Conservation (phyloP, 2,329 filamentous ascomycete genomes). For the Fusarium sp. region DNA sequence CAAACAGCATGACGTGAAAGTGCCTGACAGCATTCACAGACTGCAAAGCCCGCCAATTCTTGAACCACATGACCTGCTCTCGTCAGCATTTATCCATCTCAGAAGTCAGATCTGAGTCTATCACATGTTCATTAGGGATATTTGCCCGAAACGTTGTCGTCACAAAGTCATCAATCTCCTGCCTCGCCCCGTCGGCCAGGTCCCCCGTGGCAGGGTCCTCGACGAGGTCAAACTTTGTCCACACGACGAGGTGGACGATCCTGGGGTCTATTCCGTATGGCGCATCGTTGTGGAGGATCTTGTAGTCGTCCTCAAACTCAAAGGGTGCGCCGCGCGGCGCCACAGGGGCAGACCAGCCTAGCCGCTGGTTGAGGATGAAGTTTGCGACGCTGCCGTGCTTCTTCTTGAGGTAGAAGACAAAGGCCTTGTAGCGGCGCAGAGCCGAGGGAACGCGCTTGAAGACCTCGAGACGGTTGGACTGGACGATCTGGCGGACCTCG, state of each 20-base stretch:
- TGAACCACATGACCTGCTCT: conserved; percentile 59
- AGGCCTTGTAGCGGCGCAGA: conserved; percentile 81
- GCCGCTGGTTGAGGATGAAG: conserved; percentile 77
- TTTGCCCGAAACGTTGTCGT: conserved; percentile 70
- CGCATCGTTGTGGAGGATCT: conserved; percentile 91
- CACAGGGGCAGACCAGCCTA: conserved; percentile 73
- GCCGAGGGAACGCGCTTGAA: conserved; percentile 84
- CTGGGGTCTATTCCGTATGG: conserved; percentile 85
- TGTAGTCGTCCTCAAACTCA: conserved; percentile 68
- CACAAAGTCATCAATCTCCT: conserved; percentile 78
- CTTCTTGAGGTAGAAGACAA: conserved; percentile 71
- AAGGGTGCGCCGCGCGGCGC: conserved; percentile 54
- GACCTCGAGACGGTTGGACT: conserved; percentile 74
- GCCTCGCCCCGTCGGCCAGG: conserved; percentile 72
- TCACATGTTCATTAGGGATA: conserved; percentile 65
- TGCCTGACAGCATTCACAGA: conserved; percentile 90
- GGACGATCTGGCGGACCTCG: conserved; percentile 72
- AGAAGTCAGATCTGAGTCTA: conserved; percentile 33
- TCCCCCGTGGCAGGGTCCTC: conserved; percentile 75
- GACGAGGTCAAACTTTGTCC: conserved; percentile 87
- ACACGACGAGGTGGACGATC: conserved; percentile 89
- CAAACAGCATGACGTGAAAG: conserved; percentile 92
- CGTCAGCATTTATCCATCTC: neutral
- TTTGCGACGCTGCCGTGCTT: conserved; percentile 81
- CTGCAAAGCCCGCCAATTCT: conserved; percentile 89